Base-by-base conservation (phyloP, 306 rosid genomes). In the Rosa persica region DNA sequence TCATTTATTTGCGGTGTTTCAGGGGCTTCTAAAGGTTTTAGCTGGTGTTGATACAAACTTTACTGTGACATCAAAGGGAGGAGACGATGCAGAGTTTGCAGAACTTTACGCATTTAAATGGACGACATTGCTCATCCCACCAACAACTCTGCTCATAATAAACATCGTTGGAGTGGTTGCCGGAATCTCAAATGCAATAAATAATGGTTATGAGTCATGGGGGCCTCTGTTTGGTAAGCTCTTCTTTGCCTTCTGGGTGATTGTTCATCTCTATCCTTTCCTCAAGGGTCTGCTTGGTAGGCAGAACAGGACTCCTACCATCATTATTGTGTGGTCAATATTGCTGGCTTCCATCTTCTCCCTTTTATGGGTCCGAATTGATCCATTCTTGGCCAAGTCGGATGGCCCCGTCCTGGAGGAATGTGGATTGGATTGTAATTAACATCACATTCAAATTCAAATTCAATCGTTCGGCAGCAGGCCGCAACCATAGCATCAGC, bases 401-500 rank as follows among this genome's bases (percentile, higher is more conserved):
- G 39, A 65, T 44, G 91, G 83, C 17, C 93, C 93, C 1, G 40
- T 84, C 54, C 81, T 90, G 52, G 94, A 87, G 81, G 93, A 90
- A 79, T 90, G 97, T 54, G 93, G 91, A 70, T 88, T 92, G 90
- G 90, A 92, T 46, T 92, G 97, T 83, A 58, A 77, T 80, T 88
- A 90, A 86, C 47, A 61, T n/a, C 84, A 60, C 66, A 46, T 6
- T 67, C 23, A 16, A 46, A 70, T 48, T 46, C 75, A 47, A 71
- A 16, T 48, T 65, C 44, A 65, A 36, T 65, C 12, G 19, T 70
- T 6, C 13, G 5, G 57, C 36, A 25, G 52, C 57, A 25, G 55
- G 57, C 57, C 39, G 8, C 40, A 20, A 42, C 36, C 16, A 43
- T 11, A 13, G 25, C 44, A n/a, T 13, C n/a, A 3, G 22, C 12